Conservation (phyloP, 805 yeast species). For the Suhomyces emberorum region DNA sequence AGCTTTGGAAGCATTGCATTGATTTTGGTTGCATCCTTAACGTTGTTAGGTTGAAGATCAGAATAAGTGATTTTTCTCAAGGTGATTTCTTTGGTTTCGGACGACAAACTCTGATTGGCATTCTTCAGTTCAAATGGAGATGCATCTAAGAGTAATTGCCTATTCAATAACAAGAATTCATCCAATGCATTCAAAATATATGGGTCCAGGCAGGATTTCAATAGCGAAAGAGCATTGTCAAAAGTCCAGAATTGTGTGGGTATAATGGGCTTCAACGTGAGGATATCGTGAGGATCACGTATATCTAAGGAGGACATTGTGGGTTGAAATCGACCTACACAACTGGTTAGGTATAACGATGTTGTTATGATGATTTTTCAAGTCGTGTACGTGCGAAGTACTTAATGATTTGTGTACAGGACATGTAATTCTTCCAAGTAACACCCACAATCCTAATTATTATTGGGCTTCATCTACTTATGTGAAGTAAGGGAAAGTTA, state of each 20-base stretch:
- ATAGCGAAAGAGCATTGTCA: conserved; percentile 33
- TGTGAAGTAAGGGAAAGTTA: too few species aligned
- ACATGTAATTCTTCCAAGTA: too few species aligned
- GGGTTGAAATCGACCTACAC: neutral
- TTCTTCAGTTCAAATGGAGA: conserved; percentile 22
- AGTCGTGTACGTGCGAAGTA: too few species aligned
- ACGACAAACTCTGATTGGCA: neutral
- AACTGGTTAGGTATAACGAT: neutral
- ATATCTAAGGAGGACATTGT: neutral
- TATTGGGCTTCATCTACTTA: too few species aligned
- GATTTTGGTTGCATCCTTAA: conserved; percentile 39
- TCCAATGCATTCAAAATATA: conserved; percentile 35
- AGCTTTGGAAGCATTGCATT: conserved; percentile 33
- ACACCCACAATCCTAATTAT: too few species aligned
- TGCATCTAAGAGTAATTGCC: conserved; percentile 27
- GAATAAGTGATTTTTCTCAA: conserved; percentile 41
- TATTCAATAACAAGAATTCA: conserved; percentile 36
- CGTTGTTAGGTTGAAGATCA: conserved; percentile 29
- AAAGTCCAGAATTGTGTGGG: conserved; percentile 41
- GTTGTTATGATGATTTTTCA: neutral
- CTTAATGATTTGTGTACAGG: too few species aligned
- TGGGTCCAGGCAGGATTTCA: conserved; percentile 28
- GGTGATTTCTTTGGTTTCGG: conserved; percentile 26
- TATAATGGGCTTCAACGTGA: conserved; percentile 27
- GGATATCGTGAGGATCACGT: conserved; percentile 8